Base-by-base conservation (phyloP, 2,329 filamentous ascomycete species). In the Ambrosiella beaveri region DNA sequence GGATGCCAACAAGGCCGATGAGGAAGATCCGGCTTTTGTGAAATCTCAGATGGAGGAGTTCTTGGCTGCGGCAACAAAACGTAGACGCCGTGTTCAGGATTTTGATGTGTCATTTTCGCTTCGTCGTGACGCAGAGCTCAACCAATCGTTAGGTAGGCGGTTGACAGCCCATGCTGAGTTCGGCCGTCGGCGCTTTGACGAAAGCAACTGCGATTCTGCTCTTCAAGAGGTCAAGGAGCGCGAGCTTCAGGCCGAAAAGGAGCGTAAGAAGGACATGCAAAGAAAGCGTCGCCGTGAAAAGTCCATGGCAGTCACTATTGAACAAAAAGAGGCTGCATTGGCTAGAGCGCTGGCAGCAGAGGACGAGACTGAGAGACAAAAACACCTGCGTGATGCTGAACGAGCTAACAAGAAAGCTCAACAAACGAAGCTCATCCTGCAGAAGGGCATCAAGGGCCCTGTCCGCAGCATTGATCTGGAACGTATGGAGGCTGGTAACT, bases 201-300 rank as follows among this genome's bases (percentile, higher is more conserved):
- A 85, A 12, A 74, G 83, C 51, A 83, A 93, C 68, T 90, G 89
- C 66, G 80, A 86, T 15, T 83, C 86, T 45, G 91, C 93, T 1
- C 79, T 91, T 61, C 80, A 86, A 57, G 85, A 95, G 65, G 91
- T 97, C 1, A 86, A 93, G 63, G 85, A 89, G 62, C 88, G 88
- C 63, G 91, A 96, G 68, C 77, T 96, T 7, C 85, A 86, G 61
- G 89, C 91, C 61, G 93, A 98, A 70, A 98, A 98, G 73, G 93
- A 98, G 71, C 88, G 93, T 63, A 98, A 98, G 75, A 98, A 98
- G 74, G 93, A 98, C 67, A 97, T 98, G 88, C 93, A 98, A 69
- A 86, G 93, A 62, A 98, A 97, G 74, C 82, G 93, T 61, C 84
- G 93, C 49, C 85, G 93, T 15, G 91, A 97, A 69, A 96, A 96